These are phyloP conservation scores for Pseudonitzschia delicatissima DNA, from an alignment of 108 stramenopile genomes.

Conservation along the genomic window DNA sequence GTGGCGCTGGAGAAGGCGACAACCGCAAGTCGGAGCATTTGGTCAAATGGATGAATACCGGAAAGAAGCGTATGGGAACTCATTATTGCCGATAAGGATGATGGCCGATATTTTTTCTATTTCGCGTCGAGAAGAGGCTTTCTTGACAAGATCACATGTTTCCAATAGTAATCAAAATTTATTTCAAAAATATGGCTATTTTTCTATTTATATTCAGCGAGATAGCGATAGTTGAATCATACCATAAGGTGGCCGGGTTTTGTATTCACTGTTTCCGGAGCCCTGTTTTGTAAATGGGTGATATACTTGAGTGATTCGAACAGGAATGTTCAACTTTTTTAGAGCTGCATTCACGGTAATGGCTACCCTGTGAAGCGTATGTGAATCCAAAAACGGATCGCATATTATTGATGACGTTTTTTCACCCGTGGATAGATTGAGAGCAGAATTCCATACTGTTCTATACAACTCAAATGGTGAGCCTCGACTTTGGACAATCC, in stretches of 20 bases:
- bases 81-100: conserved; percentile 52
- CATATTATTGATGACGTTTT: conserved; percentile 1
- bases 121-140: not conserved
- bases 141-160: not conserved
- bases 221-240: conserved; percentile 18
- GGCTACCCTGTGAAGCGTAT: conserved; percentile 23
- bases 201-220: not conserved
- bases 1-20: conserved; percentile 82
- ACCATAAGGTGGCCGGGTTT: conserved; percentile 5
- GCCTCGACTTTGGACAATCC: not conserved
- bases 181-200: not conserved
- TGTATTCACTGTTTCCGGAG: not conserved
- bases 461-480: conserved; percentile 19
- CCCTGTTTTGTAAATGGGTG: conserved; percentile 15
- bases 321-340: conserved; percentile 11
- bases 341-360: conserved; percentile 45
- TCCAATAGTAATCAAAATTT: not conserved
- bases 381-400: conserved; percentile 25
- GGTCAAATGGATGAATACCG: conserved; percentile 92
- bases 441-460: conserved; percentile 14
- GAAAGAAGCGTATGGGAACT: conserved; percentile 90
- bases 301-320: conserved; percentile 30
- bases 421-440: not conserved
- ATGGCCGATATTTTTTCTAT: not conserved
- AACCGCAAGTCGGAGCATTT: conserved; percentile 84